Evolutionary conservation across 768 basidiomycete genomes (phyloP).

Genomic region (Boletus huronensis): DNA sequence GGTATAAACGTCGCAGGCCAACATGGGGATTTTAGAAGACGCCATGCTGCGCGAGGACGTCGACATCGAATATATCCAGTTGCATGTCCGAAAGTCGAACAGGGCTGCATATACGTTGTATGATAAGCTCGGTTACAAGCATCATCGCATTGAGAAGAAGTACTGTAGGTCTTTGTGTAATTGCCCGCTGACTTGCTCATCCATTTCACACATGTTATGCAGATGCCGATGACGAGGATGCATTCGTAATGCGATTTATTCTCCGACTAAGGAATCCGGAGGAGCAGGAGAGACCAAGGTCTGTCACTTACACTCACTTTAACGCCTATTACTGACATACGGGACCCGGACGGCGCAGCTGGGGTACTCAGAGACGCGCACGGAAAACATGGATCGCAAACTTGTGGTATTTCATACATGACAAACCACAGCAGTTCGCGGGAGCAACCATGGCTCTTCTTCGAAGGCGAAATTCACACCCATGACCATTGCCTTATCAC

Average conservation of each 20-base stretch:
- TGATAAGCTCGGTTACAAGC: constrained; percentile 23
- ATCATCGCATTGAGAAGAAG: constrained; percentile 9
- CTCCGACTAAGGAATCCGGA: not conserved
- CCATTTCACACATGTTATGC: not conserved
- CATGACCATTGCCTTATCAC: constrained; percentile 8
- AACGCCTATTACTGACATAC: not conserved
- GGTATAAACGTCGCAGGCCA: not conserved
- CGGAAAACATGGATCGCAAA: constrained; percentile 14
- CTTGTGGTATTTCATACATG: constrained; percentile 11
- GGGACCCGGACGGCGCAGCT: not conserved
- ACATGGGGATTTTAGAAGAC: constrained; percentile 15
- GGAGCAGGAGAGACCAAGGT: constrained; percentile 10
- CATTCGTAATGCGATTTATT: constrained; percentile 22
- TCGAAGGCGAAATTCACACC: constrained; percentile 5
- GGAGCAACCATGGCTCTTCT: constrained; percentile 11
- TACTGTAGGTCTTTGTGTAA: constrained; percentile 26
- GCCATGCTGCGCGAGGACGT: constrained; percentile 22
- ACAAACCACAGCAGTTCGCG: constrained; percentile 7
- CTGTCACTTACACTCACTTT: not conserved
- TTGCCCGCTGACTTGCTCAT: not conserved
- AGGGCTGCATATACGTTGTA: constrained; percentile 23
- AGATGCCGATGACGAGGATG: constrained; percentile 30
- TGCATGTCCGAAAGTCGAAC: constrained; percentile 31
- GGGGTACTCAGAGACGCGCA: not conserved
- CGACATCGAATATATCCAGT: constrained; percentile 20